Evolutionary conservation across 2,329 filamentous ascomycete genomes (phyloP), one percentile per base, ranked within the genome.

Genomic region (Zasmidium angulare): DNA sequence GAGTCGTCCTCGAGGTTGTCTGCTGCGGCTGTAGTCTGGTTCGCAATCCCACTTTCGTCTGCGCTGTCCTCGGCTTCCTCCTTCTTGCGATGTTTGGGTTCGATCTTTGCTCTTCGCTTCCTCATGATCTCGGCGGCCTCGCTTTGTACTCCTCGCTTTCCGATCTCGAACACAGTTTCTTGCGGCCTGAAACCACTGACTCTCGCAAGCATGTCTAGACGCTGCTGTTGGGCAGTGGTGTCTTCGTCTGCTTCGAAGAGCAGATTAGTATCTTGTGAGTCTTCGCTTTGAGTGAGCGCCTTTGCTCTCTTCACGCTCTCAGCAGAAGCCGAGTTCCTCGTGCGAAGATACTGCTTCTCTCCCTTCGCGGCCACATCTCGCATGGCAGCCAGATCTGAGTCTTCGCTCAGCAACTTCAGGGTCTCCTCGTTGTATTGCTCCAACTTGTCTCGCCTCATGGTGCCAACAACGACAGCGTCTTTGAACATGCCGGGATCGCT

Each of bases 91-190:
- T 72, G 78, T 53, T 67, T 86, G 49, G 81, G 87, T 55, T 82
- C 88, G 60, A 89, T 91, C 73, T 83, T 88, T 72, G 84, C 84
- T 69, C 88, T 84, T 71, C 89, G 83, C 50, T 86, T 83, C 68
- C 86, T 87, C 85, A 95, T 91, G 29, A 93, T 80, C 62, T 91
- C 88, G 1, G 88, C 89, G 6, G 89, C 88, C 71, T 89, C 86
- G 1, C 80, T 81, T 1, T 76, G 81, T 65, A 89, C 88, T 43
- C 87, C 89, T 61, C 87, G 84, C 66, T 88, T 86, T 6, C 90
- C 89, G 63, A 97, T 88, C 75, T 99, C 95, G 68, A 99, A 99
- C n/a, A 99, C 91, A 0, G 93, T 98, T 76, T 99, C 95, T 47
- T 88, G 82, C 0, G 96, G 95, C 67, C 91, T 86, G 78, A 95